Percentiles rank a stretch among this genome's conserved stretches.
Evolutionary conservation across 345 rosid species (phyloP).

Genomic region (Geranium brycei): DNA sequence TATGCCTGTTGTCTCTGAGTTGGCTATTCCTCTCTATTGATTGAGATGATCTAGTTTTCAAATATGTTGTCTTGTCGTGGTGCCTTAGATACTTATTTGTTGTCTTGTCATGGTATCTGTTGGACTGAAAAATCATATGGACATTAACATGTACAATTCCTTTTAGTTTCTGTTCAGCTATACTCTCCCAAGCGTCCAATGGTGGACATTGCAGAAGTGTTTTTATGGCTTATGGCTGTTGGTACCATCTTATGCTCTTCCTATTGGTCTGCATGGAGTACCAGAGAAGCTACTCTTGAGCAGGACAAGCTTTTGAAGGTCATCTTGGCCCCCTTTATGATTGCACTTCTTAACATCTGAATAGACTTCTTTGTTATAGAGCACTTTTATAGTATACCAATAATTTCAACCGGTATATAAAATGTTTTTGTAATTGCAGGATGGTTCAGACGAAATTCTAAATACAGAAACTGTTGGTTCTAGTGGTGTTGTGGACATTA

Average conservation of each 20-base stretch:
- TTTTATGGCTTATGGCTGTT: slow-evolving; percentile 97
- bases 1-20: neutral
- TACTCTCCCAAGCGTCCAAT: slow-evolving; percentile 85
- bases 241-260: slow-evolving; percentile 85
- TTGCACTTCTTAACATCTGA: neutral
- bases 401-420: neutral
- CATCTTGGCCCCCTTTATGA: slow-evolving; percentile 4
- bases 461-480: slow-evolving; percentile 35
- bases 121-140: neutral
- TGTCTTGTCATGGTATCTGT: too few relatives aligned
- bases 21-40: neutral
- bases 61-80: neutral
- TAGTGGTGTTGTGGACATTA: slow-evolving; percentile 63
- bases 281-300: slow-evolving; percentile 78
- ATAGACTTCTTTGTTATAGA: neutral
- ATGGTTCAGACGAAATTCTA: slow-evolving; percentile 48
- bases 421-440: slow-evolving; percentile 32
- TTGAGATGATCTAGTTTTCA: neutral
- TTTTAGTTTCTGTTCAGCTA: slow-evolving; percentile 70
- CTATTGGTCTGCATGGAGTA: slow-evolving; percentile 92
- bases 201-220: slow-evolving; percentile 95
- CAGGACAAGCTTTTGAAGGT: slow-evolving; percentile 90
- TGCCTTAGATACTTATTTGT: slow-evolving; percentile 5
- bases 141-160: slow-evolving; percentile 1
- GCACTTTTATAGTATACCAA: slow-evolving; percentile 1